Conservation (phyloP, 208 protist genomes). For the Crithidia thermophila region DNA sequence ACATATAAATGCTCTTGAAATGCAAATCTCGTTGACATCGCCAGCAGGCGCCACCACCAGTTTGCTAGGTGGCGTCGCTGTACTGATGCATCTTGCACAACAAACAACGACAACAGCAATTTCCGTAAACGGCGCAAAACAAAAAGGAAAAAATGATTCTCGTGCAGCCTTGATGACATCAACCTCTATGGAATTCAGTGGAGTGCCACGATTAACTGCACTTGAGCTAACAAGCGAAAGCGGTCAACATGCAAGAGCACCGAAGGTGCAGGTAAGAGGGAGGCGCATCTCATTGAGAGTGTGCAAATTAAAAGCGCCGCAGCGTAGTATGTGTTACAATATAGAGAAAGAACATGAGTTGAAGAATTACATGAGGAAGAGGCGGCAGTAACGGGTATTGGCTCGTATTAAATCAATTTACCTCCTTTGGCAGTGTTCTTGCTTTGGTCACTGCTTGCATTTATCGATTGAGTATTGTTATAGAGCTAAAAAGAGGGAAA, state of each 20-base stretch:
- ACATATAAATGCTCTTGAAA: not conserved
- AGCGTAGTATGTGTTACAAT: too few species aligned
- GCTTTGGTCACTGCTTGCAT: too few species aligned
- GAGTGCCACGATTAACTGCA: conserved; percentile 35
- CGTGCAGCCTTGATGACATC: conserved; percentile 35
- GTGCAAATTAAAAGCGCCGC: too few species aligned
- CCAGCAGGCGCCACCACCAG: conserved; percentile 37
- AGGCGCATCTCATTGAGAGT: too few species aligned
- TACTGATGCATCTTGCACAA: conserved; percentile 35
- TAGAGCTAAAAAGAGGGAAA: conserved; percentile 5
- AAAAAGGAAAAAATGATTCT: not conserved
- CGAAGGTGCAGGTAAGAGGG: not conserved
- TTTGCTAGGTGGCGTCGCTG: conserved; percentile 28
- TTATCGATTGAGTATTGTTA: too few species aligned
- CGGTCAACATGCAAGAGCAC: not conserved
- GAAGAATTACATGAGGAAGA: too few species aligned
- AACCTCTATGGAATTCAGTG: conserved; percentile 22
- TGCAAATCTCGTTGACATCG: conserved; percentile 37
- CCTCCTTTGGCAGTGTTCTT: too few species aligned
- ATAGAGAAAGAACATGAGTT: too few species aligned
- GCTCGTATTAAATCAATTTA: too few species aligned
- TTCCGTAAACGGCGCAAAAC: not conserved
- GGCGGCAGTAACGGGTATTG: too few species aligned
- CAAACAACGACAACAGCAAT: not conserved
- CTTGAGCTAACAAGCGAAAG: not conserved